Evolutionary conservation across 1,284 basidiomycete species (phyloP), one percentile per base, ranked within the genome.

Genomic region (Schizopora paradoxa): DNA sequence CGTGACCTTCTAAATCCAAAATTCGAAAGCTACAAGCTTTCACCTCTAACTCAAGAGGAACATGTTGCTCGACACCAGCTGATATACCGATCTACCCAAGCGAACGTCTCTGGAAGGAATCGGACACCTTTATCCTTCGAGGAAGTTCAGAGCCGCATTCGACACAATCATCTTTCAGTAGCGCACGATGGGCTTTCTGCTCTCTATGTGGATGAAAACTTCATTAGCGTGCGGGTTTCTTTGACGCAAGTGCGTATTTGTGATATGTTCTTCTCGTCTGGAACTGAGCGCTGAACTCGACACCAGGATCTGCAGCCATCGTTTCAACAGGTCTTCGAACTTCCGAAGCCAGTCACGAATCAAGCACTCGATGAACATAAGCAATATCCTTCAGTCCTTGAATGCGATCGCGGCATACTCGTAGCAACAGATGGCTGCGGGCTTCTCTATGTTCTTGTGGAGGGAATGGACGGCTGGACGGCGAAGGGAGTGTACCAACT

Each of bases 1-100:
- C 68, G 67, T 22, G 52, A 64, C 27, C 69, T 91, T 3, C 63
- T 86, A n/a, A 91, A 91, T 55, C 78, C 85, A 2, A 86, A 84
- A 54, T 92, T 92, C 51, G 87, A 92, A 54, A 83, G 85, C 1
- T 92, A 92, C 64, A 88, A 79, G 58, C 72, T 92, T 29, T 70
- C 79, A 48, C 66, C 76, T 8, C 63, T 85, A 28, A 60, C 69
- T 6, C 77, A 82, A 54, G 75, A 80, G 22, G 65, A 76, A 8
- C 64, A 67, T 7, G 70, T 86, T 18, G 63, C 63, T 13, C 71
- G 74, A 21, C 74, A 73, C 59, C 60, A 61, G 13, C 69, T 87
- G 6, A 65, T 68, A 19, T 70, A 74, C 59, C 71, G 66, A 48
- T 68, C 70, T 1, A 75, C 79, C 6, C 85, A 87, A 62, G 68